phyloP scores from a whole-genome alignment of 371 early-diverging fungal species.

The Smittium mucronatum region DNA sequence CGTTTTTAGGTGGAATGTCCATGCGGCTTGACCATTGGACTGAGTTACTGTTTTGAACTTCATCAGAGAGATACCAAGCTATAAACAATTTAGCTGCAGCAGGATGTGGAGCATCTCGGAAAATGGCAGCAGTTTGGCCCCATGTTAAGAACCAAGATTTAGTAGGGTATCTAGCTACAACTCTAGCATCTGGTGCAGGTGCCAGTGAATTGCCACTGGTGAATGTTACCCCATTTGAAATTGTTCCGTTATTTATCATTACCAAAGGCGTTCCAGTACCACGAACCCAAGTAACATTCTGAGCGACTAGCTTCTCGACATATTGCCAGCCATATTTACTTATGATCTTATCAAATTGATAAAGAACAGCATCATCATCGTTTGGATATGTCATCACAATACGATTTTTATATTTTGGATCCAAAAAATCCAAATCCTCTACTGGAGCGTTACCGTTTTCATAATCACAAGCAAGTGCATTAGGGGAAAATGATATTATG shows the following conservation, averaged over 20 bases:
- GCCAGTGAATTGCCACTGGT: neutral
- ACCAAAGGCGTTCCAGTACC: neutral
- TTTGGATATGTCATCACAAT: too few species aligned
- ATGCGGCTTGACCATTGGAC: neutral
- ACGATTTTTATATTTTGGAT: too few species aligned
- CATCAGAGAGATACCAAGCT: neutral
- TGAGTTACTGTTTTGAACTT: conserved; percentile 2
- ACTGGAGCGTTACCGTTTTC: too few species aligned
- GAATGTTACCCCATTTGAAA: conserved; percentile 1
- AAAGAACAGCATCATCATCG: too few species aligned
- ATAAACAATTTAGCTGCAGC: conserved; percentile 1
- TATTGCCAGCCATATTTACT: conserved; percentile 6
- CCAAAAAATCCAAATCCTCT: too few species aligned
- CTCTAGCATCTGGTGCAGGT: neutral
- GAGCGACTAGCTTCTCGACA: neutral
- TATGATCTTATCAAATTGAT: neutral
- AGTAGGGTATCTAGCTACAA: neutral
- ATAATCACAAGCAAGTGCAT: too few species aligned
- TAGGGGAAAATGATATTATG: too few species aligned
- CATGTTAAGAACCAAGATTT: neutral
- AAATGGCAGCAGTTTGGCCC: neutral
- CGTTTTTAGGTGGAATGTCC: conserved; percentile 2
- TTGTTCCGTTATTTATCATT: conserved; percentile 1
- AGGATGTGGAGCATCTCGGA: neutral
- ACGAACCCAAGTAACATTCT: conserved; percentile 2